Base-by-base conservation (phyloP, 2,329 filamentous ascomycete species). In the Colletotrichum viniferum region DNA sequence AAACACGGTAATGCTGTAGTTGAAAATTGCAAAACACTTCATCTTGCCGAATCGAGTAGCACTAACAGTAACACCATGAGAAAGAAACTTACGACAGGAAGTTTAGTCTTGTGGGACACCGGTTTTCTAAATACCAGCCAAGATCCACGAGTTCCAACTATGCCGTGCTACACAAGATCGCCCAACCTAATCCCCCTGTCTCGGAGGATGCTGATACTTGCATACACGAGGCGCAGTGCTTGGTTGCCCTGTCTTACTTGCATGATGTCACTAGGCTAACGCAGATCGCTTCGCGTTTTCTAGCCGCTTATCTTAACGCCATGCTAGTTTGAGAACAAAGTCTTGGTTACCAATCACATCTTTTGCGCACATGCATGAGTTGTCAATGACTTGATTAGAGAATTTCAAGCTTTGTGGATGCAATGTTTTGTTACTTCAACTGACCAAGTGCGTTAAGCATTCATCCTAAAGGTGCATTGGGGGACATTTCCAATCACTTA, bases 1-100 rank as follows among this genome's bases (percentile, higher is more conserved):
- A 14, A 52, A 7, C 9, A 1, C 18, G 0, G 3, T 0, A 6
- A 38, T 7, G 13, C 16, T 16, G 21, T 14, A 26, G 3, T 12
- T 56, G 28, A 36, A 24, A 26, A 34, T 0, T 0, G 18, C 1
- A 16, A 3, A 16, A 12, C 26, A 18, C 32, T 30, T 52, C 62
- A 65, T 65, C 13, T 6, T 65, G 38, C 6, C n/a, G 1, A 21
- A 13, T 52, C 13, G 43, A 52, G 43, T 4, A 3, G 4, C 6
- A 21, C 12, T 0, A 21, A 52, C 10, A 13, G 5, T 3, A 13
- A 52, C 3, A 12, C 18, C 10, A 21, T 1, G n/a, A 4, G 43
- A 48, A 48, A 7, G 38, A 21, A 13, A 13, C n/a, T 3, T 7
- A 7, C 7, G n/a, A 52, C n/a, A 13, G 1, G n/a, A 21, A 21